Base-by-base conservation (phyloP, 345 rosid genomes). In the Eucalyptus erythrocorys region DNA sequence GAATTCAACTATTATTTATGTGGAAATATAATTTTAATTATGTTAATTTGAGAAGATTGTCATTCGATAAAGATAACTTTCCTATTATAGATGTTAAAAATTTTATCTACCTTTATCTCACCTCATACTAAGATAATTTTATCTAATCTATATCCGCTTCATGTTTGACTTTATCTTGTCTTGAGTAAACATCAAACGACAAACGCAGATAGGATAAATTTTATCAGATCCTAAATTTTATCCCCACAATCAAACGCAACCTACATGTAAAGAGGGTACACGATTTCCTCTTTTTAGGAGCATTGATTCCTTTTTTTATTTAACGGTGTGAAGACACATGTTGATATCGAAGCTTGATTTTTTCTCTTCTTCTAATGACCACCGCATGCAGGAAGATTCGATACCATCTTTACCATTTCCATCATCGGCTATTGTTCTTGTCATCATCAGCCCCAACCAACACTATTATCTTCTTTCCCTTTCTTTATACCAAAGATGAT, bases 81-180 rank as follows among this genome's bases (percentile, higher is more conserved):
- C 0, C 8, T 17, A 17, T 50, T 50, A 6, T 3, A 0, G 4
- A 50, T 17, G 1, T 3, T 17, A 50, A 0, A 50, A 50, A 16
- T 50, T 17, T 0, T 17, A 50, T 50, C 4, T 17, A 6, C 4
- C 0, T 50, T 17, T 17, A 50, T 17, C 9, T 6, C 21, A 50
- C 1, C 22, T 50, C 49, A 0, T 3, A 0, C 0, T 50, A 0
- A 1, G 9, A 50, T 50, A 50, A 50, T 50, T 50, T 17, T 50
- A 50, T 50, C 0, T 3, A 1, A 17, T 3, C 0, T 3, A 50
- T 50, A 50, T 50, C 22, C 22, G 9, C 0, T 0, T 50, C 4
- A 6, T 3, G 2, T 50, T 50, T 50, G 55, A 50, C 0, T 50
- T 17, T 3, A 50, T 17, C 55, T 50, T 50, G 4, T 50, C 4